Evolutionary conservation across 768 basidiomycete species (phyloP).

Genomic region (Boletus eberwhitei): DNA sequence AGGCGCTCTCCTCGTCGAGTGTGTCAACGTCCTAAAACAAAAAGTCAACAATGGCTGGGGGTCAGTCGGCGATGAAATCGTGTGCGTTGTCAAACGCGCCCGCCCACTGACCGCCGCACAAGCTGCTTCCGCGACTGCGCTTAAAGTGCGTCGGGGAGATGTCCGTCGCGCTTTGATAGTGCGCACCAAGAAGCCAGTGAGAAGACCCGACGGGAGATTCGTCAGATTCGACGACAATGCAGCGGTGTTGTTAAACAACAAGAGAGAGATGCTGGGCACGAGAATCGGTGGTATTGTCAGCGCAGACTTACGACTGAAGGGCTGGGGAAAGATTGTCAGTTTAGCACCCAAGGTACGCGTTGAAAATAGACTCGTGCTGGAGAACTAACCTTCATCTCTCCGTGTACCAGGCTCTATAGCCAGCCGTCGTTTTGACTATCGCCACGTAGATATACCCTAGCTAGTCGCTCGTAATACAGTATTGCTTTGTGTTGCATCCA

Average conservation of each 20-base stretch:
- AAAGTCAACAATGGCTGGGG: constrained; percentile 97
- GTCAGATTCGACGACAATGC: constrained; percentile 97
- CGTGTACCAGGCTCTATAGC: constrained; percentile 17
- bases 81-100: constrained; percentile 91
- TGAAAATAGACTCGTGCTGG: not conserved
- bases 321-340: constrained; percentile 93
- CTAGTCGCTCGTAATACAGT: not conserved
- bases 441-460: constrained; percentile 14
- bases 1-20: constrained; percentile 90
- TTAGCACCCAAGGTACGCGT: constrained; percentile 78
- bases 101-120: constrained; percentile 71
- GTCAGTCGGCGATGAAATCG: constrained; percentile 90
- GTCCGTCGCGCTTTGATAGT: constrained; percentile 96
- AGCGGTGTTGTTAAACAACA: constrained; percentile 90
- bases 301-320: constrained; percentile 84
- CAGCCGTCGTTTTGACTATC: not conserved
- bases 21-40: constrained; percentile 93
- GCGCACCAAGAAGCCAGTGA: constrained; percentile 82
- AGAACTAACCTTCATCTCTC: not conserved
- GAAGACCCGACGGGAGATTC: constrained; percentile 82
- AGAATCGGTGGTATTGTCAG: constrained; percentile 93
- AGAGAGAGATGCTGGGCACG: constrained; percentile 93
- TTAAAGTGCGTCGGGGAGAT: constrained; percentile 91
- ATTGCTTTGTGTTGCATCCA: not conserved
- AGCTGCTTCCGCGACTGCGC: constrained; percentile 67